A percentile compares a stretch with the other conserved stretches of the same genome.
phyloP scores from a whole-genome alignment of 371 early-diverging fungal species.

The Mortierella sp. region DNA sequence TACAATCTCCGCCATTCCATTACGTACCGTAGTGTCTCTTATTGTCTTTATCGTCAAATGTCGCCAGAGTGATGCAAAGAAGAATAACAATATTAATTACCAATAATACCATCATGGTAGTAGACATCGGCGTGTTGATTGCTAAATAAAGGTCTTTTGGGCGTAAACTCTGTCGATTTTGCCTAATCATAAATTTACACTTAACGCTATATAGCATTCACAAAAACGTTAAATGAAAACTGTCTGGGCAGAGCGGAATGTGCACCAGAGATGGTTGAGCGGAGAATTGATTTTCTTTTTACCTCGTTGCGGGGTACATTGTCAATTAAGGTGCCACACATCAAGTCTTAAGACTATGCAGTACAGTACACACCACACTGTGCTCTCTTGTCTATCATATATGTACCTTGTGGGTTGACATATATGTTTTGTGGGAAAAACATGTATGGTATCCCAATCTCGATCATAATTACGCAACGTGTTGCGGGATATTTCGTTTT shows the following conservation, averaged over 20 bases:
- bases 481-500: not conserved
- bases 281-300: not conserved
- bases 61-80: not conserved
- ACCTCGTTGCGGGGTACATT: not conserved
- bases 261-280: not conserved
- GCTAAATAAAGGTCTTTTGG: not conserved
- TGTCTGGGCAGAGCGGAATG: not conserved
- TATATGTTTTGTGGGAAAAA: not conserved
- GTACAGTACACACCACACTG: too few species aligned
- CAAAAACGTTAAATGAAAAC: not conserved
- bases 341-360: too few species aligned
- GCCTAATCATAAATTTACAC: not conserved
- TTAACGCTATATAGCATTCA: not conserved
- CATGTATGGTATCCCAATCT: not conserved
- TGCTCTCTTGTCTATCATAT: too few species aligned
- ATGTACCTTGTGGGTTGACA: too few species aligned
- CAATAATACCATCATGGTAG: not conserved
- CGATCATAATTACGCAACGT: constrained; percentile 1
- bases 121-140: not conserved
- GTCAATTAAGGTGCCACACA: too few species aligned
- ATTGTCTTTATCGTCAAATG: not conserved
- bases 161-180: not conserved
- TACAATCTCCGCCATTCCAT: not conserved
- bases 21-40: not conserved
- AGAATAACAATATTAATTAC: not conserved